phyloP scores from a whole-genome alignment of 352 stramenopile genomes.

The Globisporangium takayamanum region DNA sequence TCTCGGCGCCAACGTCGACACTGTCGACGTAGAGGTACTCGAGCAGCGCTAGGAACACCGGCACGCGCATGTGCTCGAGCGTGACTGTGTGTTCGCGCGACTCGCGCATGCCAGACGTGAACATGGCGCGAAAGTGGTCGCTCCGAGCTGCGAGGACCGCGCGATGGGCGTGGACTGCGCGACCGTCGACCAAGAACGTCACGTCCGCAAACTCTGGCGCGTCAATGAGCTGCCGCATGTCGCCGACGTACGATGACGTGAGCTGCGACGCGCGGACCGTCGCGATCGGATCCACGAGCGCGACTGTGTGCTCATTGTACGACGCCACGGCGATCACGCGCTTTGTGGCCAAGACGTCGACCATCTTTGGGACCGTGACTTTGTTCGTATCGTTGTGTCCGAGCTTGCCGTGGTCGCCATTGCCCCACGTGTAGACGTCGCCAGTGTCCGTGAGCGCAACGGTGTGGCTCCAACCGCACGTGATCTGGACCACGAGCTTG shows the following conservation, averaged over 20 bases:
- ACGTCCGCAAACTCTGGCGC: slow-evolving; percentile 87
- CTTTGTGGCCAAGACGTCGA: slow-evolving; percentile 89
- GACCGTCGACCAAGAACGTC: slow-evolving; percentile 82
- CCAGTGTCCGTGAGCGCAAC: slow-evolving; percentile 91
- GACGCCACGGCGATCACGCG: slow-evolving; percentile 93
- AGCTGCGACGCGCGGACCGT: slow-evolving; percentile 71
- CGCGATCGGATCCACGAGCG: slow-evolving; percentile 81
- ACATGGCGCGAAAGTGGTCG: slow-evolving; percentile 93
- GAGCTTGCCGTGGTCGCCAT: slow-evolving; percentile 92
- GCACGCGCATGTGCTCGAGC: slow-evolving; percentile 84
- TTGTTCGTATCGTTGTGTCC: slow-evolving; percentile 93
- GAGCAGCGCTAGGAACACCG: slow-evolving; percentile 92
- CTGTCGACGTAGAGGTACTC: slow-evolving; percentile 97
- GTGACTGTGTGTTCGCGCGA: slow-evolving; percentile 82
- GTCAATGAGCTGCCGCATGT: slow-evolving; percentile 92
- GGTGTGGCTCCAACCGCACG: slow-evolving; percentile 95
- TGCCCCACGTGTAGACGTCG: slow-evolving; percentile 92
- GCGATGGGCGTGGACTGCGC: slow-evolving; percentile 76
- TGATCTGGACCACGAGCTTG: slow-evolving; percentile 91
- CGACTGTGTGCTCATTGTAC: slow-evolving; percentile 97
- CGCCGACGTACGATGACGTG: slow-evolving; percentile 79
- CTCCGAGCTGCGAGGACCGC: slow-evolving; percentile 92
- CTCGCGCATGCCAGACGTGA: slow-evolving; percentile 93
- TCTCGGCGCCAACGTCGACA: slow-evolving; percentile 88
- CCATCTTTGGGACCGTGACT: slow-evolving; percentile 90